Conservation (phyloP, 768 basidiomycete genomes). For the Pulveroboletus sp. region DNA sequence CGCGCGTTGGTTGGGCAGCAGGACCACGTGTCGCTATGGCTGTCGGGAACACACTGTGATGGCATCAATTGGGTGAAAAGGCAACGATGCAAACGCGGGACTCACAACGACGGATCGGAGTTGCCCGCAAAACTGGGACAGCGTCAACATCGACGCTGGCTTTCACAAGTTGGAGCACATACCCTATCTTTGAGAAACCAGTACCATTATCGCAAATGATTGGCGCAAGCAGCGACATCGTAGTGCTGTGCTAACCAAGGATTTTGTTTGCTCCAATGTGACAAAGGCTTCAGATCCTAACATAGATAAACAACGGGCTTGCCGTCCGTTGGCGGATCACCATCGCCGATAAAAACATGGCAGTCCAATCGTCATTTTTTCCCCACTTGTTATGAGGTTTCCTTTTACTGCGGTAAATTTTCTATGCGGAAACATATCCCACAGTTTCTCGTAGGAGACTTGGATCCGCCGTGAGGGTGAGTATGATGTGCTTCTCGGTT, state of each 20-base stretch:
- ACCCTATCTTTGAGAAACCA: constrained; percentile 97
- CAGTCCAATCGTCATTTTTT: not conserved
- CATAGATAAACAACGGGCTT: constrained; percentile 16
- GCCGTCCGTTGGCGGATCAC: not conserved
- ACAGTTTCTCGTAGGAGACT: not conserved
- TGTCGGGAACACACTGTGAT: constrained; percentile 86
- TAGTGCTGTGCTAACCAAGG: constrained; percentile 10
- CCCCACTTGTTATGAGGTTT: not conserved
- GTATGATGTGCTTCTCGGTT: not conserved
- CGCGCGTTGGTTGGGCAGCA: constrained; percentile 50
- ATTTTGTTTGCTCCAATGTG: constrained; percentile 21
- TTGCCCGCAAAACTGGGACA: constrained; percentile 86
- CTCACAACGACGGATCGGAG: constrained; percentile 96
- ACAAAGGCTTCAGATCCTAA: constrained; percentile 24
- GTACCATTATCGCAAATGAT: constrained; percentile 99
- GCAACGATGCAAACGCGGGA: constrained; percentile 14
- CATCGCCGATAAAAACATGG: not conserved
- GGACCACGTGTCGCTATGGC: constrained; percentile 87
- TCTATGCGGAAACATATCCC: not conserved
- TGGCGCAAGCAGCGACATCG: constrained; percentile 83
- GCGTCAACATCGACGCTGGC: constrained; percentile 7
- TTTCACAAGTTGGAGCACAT: constrained; percentile 19
- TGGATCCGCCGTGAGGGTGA: not conserved
- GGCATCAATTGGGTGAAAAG: constrained; percentile 4
- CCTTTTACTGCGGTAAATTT: not conserved